phyloP scores from a whole-genome alignment of 257 asterid species.

The Nicotiana obtusifolia region DNA sequence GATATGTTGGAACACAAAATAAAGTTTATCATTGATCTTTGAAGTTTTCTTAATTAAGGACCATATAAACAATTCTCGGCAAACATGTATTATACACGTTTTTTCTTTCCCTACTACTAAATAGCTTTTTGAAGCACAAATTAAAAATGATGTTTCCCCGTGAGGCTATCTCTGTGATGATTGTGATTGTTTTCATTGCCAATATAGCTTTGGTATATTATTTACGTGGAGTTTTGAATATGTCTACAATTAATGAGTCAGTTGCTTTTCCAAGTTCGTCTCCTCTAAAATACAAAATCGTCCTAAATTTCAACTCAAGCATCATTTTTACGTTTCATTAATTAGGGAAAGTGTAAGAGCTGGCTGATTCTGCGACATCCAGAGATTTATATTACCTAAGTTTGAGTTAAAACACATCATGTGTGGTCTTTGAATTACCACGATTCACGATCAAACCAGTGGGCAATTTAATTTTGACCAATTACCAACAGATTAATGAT shows the following conservation, averaged over 20 bases:
- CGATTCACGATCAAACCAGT: not conserved
- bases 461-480: not conserved
- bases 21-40: not conserved
- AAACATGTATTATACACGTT: not conserved
- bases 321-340: not conserved
- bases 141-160: not conserved
- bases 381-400: not conserved
- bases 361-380: not conserved
- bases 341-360: not conserved
- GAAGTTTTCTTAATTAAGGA: not conserved
- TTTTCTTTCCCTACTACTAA: not conserved
- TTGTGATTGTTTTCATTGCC: not conserved
- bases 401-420: constrained; percentile 5
- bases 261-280: constrained; percentile 9
- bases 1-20: not conserved
- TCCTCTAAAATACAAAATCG: not conserved
- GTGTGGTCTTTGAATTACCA: constrained; percentile 6
- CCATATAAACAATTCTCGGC: not conserved
- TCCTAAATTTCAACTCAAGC: not conserved
- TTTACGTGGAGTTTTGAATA: constrained; percentile 5
- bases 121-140: not conserved
- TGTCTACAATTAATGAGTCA: not conserved
- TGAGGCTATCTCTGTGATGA: not conserved
- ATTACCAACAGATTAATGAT: not conserved
- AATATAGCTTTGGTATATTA: not conserved